A percentile compares a stretch with the other conserved stretches of the same genome.
Evolutionary conservation across 768 basidiomycete species (phyloP).

Genomic region (Tricholoma sp.): DNA sequence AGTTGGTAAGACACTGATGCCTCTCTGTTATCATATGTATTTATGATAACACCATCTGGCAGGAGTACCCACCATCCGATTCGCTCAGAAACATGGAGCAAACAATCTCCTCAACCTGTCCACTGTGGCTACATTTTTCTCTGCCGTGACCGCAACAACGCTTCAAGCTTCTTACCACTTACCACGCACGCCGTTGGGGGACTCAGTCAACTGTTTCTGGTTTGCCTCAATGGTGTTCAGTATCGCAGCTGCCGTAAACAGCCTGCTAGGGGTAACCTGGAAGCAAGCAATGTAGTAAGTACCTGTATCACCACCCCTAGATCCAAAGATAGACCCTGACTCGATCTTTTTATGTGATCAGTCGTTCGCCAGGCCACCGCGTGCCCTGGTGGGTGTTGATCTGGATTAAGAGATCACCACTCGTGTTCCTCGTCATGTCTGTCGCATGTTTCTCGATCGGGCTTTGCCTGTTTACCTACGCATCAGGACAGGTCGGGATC

Average conservation of each 20-base stretch:
- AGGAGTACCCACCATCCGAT: constrained; percentile 75
- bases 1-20: constrained; percentile 44
- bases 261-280: constrained; percentile 73
- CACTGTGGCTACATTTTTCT: constrained; percentile 76
- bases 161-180: constrained; percentile 61
- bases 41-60: neutral
- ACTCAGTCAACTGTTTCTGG: constrained; percentile 69
- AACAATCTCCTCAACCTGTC: constrained; percentile 68
- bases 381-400: constrained; percentile 83
- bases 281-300: constrained; percentile 81
- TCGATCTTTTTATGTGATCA: constrained; percentile 18
- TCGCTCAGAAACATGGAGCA: constrained; percentile 69
- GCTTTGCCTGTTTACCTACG: constrained; percentile 71
- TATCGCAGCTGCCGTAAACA: constrained; percentile 73
- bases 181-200: constrained; percentile 26
- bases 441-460: constrained; percentile 81
- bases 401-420: constrained; percentile 82
- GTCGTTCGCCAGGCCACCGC: constrained; percentile 70
- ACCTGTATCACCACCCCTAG: neutral
- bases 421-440: constrained; percentile 80
- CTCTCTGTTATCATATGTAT: neutral
- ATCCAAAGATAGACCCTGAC: neutral
- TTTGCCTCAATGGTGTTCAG: constrained; percentile 73
- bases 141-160: constrained; percentile 69
- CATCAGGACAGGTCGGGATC: constrained; percentile 56